Evolutionary conservation across 2,329 filamentous ascomycete species (phyloP).

Genomic region (Kalmusia sp.): DNA sequence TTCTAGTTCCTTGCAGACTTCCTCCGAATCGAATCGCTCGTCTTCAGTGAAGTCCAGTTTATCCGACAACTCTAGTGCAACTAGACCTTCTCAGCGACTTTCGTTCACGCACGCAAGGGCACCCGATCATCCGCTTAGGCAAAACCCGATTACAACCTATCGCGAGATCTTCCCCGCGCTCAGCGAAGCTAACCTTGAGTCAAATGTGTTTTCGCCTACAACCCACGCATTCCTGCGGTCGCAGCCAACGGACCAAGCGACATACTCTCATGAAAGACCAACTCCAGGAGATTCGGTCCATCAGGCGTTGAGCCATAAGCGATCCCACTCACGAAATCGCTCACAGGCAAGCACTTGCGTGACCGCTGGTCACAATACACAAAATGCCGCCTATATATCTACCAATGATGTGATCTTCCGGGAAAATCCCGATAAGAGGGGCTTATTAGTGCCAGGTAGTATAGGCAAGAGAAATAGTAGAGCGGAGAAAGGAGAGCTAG

Average conservation of each 20-base stretch:
- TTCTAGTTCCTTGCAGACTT: background rate
- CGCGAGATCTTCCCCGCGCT: background rate
- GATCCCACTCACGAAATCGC: background rate
- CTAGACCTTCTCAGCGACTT: background rate
- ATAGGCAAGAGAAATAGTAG: conserved; percentile 18
- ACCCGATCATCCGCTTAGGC: conserved; percentile 1
- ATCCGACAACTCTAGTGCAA: background rate
- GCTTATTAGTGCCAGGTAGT: conserved; percentile 14
- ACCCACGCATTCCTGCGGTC: background rate
- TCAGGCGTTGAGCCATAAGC: background rate
- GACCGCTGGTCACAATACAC: background rate
- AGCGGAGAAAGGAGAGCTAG: conserved; percentile 31
- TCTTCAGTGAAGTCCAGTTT: conserved; percentile 3
- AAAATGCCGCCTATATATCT: background rate
- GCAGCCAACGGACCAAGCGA: background rate
- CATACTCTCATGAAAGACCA: background rate
- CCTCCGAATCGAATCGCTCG: background rate
- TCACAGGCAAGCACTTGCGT: background rate
- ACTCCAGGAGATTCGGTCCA: background rate
- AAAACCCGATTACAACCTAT: background rate
- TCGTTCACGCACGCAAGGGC: background rate
- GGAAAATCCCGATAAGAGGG: conserved; percentile 11
- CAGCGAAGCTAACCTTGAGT: background rate
- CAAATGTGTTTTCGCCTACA: background rate
- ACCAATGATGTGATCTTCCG: conserved; percentile 1